Evolutionary conservation across 371 early-diverging fungal genomes (phyloP), one percentile per base, ranked within the genome.

Genomic region (Rhizopus microsporus): DNA sequence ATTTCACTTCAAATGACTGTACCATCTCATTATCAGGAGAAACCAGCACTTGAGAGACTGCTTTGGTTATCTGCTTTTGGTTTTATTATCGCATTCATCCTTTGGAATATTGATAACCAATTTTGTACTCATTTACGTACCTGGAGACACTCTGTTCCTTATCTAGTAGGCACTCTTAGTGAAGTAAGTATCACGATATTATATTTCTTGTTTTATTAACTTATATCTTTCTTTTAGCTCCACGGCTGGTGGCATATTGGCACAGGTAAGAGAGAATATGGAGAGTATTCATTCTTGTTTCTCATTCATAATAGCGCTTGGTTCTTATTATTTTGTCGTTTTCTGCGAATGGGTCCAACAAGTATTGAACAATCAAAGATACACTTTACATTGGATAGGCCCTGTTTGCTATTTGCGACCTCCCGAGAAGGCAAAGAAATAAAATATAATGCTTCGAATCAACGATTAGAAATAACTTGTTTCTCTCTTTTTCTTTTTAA

Each of bases 211-310:
- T 37, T 15, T 13, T 51, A 38, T 33, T 48, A 15, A 35, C 42
- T n/a, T 42, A 56, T 50, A 59, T 39, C 72, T 0, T 23, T 23
- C 23, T 23, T 81, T 46, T 85, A 93, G 81, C 78, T 90, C n/a
- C 93, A 93, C 63, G 88, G 88, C 5, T 90, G 87, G 83, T 93
- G 92, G 93, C 92, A 93, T 67, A 79, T 92, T 54, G 70, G 72
- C 15, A 77, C 77, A 53, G 65, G 75, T 72, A 65, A 53, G 39
- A 15, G 16, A 45, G 33, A 23, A 23, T 23, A 23, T n/a, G 16
- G 15, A 47, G 17, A n/a, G 15, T 17, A 3, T 4, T 9, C 17
- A 12, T 33, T 1, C 16, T 15, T 34, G 34, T 15, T 34, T 51
- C n/a, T 35, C 1, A 13, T n/a, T 48, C 12, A 31, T 15, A 13